phyloP scores from a whole-genome alignment of 164 flowering plant genomes.

The Chimonanthus salicifolius region DNA sequence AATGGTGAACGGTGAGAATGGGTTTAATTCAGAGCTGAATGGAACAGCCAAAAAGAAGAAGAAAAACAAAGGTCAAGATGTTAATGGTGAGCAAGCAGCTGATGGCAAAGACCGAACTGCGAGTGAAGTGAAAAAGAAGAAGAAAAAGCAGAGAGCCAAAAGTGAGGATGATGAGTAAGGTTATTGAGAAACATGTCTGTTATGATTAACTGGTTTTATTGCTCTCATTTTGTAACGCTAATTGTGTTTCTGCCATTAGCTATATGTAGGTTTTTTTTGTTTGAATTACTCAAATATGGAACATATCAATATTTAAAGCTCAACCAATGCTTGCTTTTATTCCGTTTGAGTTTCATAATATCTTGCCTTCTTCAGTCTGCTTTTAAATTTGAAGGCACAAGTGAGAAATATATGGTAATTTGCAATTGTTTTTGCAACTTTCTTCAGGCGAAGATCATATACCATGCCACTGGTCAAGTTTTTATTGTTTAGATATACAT shows the following conservation, averaged over 20 bases:
- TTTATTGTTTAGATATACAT: too few species aligned
- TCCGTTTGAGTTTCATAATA: too few species aligned
- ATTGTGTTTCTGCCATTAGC: not conserved
- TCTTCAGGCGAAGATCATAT: too few species aligned
- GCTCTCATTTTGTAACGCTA: not conserved
- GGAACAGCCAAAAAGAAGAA: constrained; percentile 64
- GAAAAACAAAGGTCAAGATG: constrained; percentile 38
- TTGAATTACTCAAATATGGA: not conserved
- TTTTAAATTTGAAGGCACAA: too few species aligned
- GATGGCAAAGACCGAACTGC: constrained; percentile 32
- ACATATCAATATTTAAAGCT: not conserved
- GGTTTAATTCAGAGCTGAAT: constrained; percentile 26
- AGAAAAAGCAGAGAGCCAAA: constrained; percentile 46
- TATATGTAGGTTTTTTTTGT: not conserved
- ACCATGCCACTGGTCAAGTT: too few species aligned
- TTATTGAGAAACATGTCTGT: not conserved
- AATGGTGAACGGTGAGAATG: constrained; percentile 27
- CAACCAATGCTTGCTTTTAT: not conserved
- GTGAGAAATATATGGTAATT: too few species aligned
- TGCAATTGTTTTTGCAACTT: too few species aligned
- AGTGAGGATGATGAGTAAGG: constrained; percentile 21
- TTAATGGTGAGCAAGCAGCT: constrained; percentile 22
- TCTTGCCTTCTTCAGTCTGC: too few species aligned
- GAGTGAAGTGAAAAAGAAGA: constrained; percentile 47
- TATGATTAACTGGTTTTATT: not conserved